These are phyloP conservation scores for Lobosporangium transversale DNA, from an alignment of 192 early-diverging fungal genomes.

Conservation along the genomic window DNA sequence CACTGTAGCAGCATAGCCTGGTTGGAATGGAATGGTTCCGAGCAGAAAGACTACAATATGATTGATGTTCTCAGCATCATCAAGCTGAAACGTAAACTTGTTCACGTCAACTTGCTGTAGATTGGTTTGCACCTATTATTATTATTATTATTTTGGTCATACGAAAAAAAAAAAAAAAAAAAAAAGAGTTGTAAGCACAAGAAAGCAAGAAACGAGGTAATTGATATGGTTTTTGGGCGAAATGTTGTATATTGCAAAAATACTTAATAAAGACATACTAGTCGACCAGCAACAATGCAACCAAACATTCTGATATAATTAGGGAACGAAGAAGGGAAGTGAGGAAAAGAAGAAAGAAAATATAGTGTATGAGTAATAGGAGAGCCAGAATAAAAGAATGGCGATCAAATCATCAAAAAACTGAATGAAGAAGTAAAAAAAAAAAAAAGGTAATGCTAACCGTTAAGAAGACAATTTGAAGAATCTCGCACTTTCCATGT, in stretches of 20 bases:
- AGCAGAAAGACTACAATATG: conserved; percentile 95
- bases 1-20: conserved; percentile 92
- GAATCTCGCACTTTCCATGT: conserved; percentile 27
- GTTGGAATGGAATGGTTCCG: conserved; percentile 86
- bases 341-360: background rate
- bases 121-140: conserved; percentile 86
- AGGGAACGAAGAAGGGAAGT: background rate
- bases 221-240: background rate
- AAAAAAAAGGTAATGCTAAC: background rate
- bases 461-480: background rate
- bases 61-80: conserved; percentile 87
- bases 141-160: background rate
- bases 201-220: background rate
- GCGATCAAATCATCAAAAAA: background rate
- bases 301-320: conserved; percentile 80
- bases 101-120: conserved; percentile 86
- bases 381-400: too few species aligned
- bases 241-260: background rate
- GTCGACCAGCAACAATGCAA: conserved; percentile 89
- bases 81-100: conserved; percentile 92
- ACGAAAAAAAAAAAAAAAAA: background rate
- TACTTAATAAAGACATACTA: conserved; percentile 55
- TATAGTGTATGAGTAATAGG: too few species aligned
- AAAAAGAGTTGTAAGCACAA: conserved; percentile 3
- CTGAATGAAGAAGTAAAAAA: too few species aligned